phyloP scores from a whole-genome alignment of 2,329 filamentous ascomycete species.

The Monosporascus sp. region DNA sequence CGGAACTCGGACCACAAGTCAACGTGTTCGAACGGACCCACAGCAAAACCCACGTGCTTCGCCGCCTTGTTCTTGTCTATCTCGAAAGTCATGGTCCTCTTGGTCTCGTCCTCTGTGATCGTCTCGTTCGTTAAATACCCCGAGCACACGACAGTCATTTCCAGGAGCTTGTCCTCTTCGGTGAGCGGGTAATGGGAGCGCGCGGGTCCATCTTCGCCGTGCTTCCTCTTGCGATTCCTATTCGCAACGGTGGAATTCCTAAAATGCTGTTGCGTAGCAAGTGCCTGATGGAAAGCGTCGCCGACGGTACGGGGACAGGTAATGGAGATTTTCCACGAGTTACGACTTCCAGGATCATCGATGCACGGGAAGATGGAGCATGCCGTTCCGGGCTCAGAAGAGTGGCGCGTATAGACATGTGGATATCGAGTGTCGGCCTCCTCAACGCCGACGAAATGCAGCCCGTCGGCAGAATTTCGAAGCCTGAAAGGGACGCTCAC shows the following conservation, averaged over 20 bases:
- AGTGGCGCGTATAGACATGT: conserved; percentile 85
- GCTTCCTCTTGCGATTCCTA: conserved; percentile 32
- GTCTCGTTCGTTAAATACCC: conserved; percentile 83
- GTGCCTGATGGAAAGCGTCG: conserved; percentile 58
- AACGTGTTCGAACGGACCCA: conserved; percentile 92
- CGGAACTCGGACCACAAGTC: conserved; percentile 81
- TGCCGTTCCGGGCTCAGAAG: conserved; percentile 69
- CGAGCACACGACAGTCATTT: conserved; percentile 87
- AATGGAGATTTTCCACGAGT: conserved; percentile 83
- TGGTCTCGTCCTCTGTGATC: conserved; percentile 67
- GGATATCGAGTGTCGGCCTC: conserved; percentile 78
- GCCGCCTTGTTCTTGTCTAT: conserved; percentile 71
- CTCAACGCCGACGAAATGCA: conserved; percentile 87
- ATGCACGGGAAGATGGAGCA: conserved; percentile 91
- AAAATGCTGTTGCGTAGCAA: conserved; percentile 33
- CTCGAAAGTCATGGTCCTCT: conserved; percentile 84
- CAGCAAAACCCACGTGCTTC: conserved; percentile 86
- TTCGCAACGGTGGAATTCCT: conserved; percentile 18
- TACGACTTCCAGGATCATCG: conserved; percentile 76
- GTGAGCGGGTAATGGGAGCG: conserved; percentile 38
- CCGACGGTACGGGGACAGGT: conserved; percentile 82
- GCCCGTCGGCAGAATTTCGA: conserved; percentile 71
- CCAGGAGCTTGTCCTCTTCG: conserved; percentile 80
- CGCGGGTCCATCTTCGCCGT: conserved; percentile 35
- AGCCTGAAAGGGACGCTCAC: conserved; percentile 72